Evolutionary conservation across 2,329 filamentous ascomycete species (phyloP).

Genomic region (Colletotrichum endophyticum): DNA sequence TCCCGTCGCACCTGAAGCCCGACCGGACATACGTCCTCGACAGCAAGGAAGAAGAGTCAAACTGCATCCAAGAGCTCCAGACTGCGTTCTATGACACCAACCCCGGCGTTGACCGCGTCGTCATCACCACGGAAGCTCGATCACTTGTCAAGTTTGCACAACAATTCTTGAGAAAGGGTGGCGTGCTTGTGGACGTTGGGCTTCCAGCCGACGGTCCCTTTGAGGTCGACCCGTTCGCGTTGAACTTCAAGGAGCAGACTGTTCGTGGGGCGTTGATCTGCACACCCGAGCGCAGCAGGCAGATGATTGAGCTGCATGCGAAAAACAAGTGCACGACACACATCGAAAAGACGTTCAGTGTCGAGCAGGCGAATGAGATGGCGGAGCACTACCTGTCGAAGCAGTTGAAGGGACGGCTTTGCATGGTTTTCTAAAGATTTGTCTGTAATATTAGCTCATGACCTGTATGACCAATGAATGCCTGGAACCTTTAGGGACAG

Average conservation of each 20-base stretch:
- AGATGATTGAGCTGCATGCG: constrained; percentile 22
- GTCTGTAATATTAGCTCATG: not conserved
- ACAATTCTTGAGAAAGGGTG: constrained; percentile 23
- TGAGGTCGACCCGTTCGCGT: constrained; percentile 21
- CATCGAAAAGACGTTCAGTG: constrained; percentile 19
- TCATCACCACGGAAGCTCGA: constrained; percentile 19
- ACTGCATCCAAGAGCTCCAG: constrained; percentile 13
- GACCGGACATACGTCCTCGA: constrained; percentile 15
- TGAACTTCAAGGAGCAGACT: constrained; percentile 26
- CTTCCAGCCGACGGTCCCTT: constrained; percentile 20
- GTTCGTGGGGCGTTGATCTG: constrained; percentile 20
- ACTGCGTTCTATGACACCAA: constrained; percentile 12
- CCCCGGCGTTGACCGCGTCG: constrained; percentile 25
- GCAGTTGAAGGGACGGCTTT: constrained; percentile 19
- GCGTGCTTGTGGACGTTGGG: constrained; percentile 17
- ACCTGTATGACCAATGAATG: not conserved
- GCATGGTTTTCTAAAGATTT: constrained; percentile 18
- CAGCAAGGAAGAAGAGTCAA: constrained; percentile 9
- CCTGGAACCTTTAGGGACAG: not conserved
- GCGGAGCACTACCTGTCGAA: constrained; percentile 19
- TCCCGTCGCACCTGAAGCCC: constrained; percentile 15
- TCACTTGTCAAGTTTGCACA: constrained; percentile 16
- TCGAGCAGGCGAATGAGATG: constrained; percentile 21
- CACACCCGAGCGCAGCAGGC: constrained; percentile 21
- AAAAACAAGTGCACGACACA: constrained; percentile 19